Conservation (phyloP, 2,329 filamentous ascomycete genomes). For the Exophiala dermatitidis region DNA sequence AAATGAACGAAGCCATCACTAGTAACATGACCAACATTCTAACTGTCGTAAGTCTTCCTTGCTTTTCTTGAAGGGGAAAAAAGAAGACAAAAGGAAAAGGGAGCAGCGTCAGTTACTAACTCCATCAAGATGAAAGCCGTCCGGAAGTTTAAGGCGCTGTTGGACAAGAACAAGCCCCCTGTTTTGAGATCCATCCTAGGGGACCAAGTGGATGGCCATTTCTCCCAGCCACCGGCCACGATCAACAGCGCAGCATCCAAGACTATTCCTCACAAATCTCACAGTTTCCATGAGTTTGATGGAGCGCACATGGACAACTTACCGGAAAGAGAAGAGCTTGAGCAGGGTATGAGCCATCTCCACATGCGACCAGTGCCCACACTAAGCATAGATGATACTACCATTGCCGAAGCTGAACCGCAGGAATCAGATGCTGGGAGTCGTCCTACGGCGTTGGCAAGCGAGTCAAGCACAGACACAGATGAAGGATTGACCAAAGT, state of each 20-base stretch:
- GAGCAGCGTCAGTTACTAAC: constrained; percentile 1
- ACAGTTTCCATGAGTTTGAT: constrained; percentile 47
- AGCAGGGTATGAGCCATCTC: constrained; percentile 27
- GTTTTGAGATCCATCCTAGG: constrained; percentile 55
- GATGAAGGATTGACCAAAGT: constrained; percentile 14
- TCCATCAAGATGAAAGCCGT: constrained; percentile 72
- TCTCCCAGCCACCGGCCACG: constrained; percentile 51
- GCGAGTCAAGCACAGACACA: constrained; percentile 15
- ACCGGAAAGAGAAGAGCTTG: constrained; percentile 49
- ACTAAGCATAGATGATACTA: constrained; percentile 19
- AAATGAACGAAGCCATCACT: constrained; percentile 86
- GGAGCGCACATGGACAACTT: constrained; percentile 44
- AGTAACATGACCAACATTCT: constrained; percentile 79
- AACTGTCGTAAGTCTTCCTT: constrained; percentile 51
- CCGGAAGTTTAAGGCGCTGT: constrained; percentile 72
- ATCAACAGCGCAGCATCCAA: constrained; percentile 36
- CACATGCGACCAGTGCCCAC: constrained; percentile 13
- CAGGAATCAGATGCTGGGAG: not conserved
- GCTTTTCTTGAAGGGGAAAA: not conserved
- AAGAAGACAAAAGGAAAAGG: too few species aligned
- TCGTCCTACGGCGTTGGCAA: constrained; percentile 1
- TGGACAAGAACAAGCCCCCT: constrained; percentile 50
- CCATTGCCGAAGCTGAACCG: constrained; percentile 1
- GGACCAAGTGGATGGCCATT: constrained; percentile 45
- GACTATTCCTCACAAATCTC: constrained; percentile 36